A percentile compares a stretch with the other conserved stretches of the same genome.
These are phyloP conservation scores for Microbotryum silenes-acaulis DNA, from an alignment of 1,284 basidiomycete genomes.

Conservation along the genomic window DNA sequence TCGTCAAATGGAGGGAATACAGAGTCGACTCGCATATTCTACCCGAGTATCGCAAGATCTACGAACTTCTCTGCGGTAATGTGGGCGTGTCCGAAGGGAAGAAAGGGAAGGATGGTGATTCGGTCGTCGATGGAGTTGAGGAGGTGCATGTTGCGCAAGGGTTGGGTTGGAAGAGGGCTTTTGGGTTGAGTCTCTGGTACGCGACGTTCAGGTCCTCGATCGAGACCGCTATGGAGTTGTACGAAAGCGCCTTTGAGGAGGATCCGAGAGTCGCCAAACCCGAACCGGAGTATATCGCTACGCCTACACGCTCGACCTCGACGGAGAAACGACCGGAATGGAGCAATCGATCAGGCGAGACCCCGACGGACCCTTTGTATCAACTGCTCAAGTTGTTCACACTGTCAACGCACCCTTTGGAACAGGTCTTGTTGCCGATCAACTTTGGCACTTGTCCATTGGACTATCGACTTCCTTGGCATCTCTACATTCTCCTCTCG, in stretches of 20 bases:
- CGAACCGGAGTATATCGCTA: slow-evolving; percentile 59
- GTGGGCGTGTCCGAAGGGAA: slow-evolving; percentile 56
- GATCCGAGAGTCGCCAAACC: slow-evolving; percentile 47
- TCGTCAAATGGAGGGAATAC: slow-evolving; percentile 76
- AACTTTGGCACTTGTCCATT: slow-evolving; percentile 67
- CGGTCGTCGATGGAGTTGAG: slow-evolving; percentile 54
- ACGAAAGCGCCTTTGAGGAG: slow-evolving; percentile 45
- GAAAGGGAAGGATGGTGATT: slow-evolving; percentile 37
- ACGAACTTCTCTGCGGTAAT: slow-evolving; percentile 76
- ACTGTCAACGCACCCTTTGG: slow-evolving; percentile 48
- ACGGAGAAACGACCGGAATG: slow-evolving; percentile 36
- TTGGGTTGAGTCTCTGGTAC: slow-evolving; percentile 90
- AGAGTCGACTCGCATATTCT: slow-evolving; percentile 64
- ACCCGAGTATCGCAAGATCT: slow-evolving; percentile 65
- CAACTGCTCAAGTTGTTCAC: slow-evolving; percentile 71
- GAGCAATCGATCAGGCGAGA: slow-evolving; percentile 10
- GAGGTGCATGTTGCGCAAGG: slow-evolving; percentile 67
- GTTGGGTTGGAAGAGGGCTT: slow-evolving; percentile 90
- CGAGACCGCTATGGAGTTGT: slow-evolving; percentile 59
- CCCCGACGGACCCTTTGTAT: slow-evolving; percentile 62
- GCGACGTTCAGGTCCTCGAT: slow-evolving; percentile 66
- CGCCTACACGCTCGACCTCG: slow-evolving; percentile 13
- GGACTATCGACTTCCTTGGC: slow-evolving; percentile 84
- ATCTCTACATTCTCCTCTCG: slow-evolving; percentile 80
- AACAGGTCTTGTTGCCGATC: slow-evolving; percentile 52